A percentile compares a stretch with the other conserved stretches of the same genome.
Conservation (phyloP, 75 land plant genomes). For the Picea glauca region DNA sequence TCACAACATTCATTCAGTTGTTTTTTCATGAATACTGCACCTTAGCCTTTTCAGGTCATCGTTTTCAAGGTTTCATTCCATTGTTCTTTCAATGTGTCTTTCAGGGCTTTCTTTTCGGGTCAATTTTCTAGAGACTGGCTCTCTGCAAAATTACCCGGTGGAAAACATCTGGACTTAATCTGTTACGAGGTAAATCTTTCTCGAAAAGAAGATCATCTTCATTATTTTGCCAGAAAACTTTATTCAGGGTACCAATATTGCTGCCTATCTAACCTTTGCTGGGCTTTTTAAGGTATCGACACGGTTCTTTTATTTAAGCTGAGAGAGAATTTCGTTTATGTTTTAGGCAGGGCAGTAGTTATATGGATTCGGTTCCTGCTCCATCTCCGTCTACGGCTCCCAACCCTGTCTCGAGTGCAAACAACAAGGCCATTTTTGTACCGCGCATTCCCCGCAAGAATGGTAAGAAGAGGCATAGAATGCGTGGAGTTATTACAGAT, state of each 20-base stretch:
- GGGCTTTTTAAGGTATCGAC: not conserved
- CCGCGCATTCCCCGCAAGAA: conserved; percentile 1
- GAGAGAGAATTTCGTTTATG: not conserved
- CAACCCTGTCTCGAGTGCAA: not conserved
- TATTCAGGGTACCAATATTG: not conserved
- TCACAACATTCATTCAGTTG: not conserved
- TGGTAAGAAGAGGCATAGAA: not conserved
- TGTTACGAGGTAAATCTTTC: not conserved
- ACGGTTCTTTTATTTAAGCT: not conserved
- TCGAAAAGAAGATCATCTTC: not conserved
- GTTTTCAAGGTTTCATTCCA: not conserved
- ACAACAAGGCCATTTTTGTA: not conserved
- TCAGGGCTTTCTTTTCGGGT: not conserved
- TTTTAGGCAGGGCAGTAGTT: not conserved
- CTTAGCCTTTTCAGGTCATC: not conserved
- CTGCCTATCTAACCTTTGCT: not conserved
- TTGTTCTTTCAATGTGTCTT: not conserved
- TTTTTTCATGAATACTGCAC: not conserved
- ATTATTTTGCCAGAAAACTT: not conserved
- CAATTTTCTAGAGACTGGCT: not conserved
- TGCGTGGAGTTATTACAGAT: not conserved
- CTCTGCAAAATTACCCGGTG: too few relatives aligned
- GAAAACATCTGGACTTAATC: not conserved
- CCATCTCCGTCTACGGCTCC: not conserved
- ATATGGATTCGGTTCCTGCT: not conserved